phyloP scores from a whole-genome alignment of 345 rosid species.

The Melastoma malabathricum region DNA sequence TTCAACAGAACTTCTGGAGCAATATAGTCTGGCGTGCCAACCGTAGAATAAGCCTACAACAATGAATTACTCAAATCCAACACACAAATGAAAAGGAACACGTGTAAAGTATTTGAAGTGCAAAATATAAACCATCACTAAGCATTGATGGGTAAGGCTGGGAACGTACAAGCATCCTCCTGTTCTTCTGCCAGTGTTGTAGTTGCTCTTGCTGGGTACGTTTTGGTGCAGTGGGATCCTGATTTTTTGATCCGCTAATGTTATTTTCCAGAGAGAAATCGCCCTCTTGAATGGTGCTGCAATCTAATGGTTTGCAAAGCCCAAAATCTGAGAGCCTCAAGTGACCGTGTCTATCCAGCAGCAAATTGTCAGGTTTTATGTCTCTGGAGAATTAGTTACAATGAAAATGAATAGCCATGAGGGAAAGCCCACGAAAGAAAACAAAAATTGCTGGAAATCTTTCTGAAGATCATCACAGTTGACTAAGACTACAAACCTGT shows the following conservation, averaged over 20 bases:
- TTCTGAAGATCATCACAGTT: conserved; percentile 1
- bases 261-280: conserved; percentile 41
- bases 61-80: conserved; percentile 6
- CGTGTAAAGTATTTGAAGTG: not conserved
- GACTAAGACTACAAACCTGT: conserved; percentile 37
- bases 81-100: not conserved
- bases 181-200: conserved; percentile 84
- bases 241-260: conserved; percentile 25
- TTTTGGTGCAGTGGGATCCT: conserved; percentile 34
- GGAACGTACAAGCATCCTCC: conserved; percentile 70
- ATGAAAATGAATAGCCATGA: conserved; percentile 3
- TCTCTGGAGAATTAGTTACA: conserved; percentile 38
- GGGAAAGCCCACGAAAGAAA: not conserved
- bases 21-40: conserved; percentile 94
- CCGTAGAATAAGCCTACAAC: conserved; percentile 93
- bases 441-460: not conserved
- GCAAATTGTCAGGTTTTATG: conserved; percentile 89
- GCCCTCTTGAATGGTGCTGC: conserved; percentile 61
- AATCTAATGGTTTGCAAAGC: conserved; percentile 82
- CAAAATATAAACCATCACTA: not conserved
- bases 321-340: conserved; percentile 92
- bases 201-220: conserved; percentile 87
- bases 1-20: conserved; percentile 93
- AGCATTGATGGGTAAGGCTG: not conserved
- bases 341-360: conserved; percentile 79